Percentiles rank a stretch among this genome's conserved stretches.
Evolutionary conservation across 345 rosid species (phyloP).

Genomic region (Rhodamnia argentea): DNA sequence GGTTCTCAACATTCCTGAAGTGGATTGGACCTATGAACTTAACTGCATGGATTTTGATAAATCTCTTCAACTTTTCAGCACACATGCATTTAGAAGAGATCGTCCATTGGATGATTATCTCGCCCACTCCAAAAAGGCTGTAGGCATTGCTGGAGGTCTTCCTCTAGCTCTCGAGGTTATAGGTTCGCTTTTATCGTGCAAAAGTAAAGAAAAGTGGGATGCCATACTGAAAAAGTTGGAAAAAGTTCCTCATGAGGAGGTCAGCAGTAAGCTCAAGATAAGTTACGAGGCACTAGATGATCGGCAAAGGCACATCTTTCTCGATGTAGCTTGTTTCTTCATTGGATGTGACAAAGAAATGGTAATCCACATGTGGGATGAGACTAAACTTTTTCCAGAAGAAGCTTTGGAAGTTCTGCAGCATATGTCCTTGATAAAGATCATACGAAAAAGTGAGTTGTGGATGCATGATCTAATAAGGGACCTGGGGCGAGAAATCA

Average conservation of each 20-base stretch:
- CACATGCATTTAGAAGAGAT: not conserved
- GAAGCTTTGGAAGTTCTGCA: not conserved
- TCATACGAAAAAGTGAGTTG: accelerated
- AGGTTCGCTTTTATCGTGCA: not conserved
- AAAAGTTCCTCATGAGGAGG: not conserved
- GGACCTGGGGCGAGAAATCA: not conserved
- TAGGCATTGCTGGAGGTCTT: not conserved
- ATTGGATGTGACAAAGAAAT: not conserved
- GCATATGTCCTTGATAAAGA: not conserved
- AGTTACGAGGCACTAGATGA: not conserved
- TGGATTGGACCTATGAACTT: not conserved
- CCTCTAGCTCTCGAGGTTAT: not conserved
- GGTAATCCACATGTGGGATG: not conserved
- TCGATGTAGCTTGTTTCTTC: not conserved
- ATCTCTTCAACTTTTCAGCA: not conserved
- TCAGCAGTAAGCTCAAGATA: not conserved
- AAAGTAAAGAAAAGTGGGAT: not conserved
- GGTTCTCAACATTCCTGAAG: not conserved
- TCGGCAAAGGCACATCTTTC: not conserved
- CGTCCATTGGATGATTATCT: not conserved
- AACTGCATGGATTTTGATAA: not conserved
- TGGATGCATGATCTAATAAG: not conserved
- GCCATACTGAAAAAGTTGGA: not conserved
- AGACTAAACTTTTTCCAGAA: not conserved
- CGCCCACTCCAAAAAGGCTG: not conserved